phyloP scores from a whole-genome alignment of 495 filamentous ascomycete genomes.

The Penicillium herquei region DNA sequence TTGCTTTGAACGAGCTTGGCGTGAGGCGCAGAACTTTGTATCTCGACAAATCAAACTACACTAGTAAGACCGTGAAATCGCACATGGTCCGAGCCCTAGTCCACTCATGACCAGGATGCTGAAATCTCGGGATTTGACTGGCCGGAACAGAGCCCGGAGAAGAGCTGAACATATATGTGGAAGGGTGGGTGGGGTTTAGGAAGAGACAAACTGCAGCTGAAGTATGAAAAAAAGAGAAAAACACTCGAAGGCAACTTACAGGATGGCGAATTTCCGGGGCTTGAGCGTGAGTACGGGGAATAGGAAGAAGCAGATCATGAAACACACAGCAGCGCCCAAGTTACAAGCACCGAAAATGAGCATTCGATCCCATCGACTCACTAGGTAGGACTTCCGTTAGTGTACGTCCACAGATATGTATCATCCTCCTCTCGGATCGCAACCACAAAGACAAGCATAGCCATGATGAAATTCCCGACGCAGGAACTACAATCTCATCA shows the following conservation, averaged over 20 bases:
- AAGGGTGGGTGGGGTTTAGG: constrained; percentile 1
- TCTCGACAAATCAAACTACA: constrained; percentile 8
- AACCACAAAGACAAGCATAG: constrained; percentile 23
- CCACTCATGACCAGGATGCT: constrained; percentile 22
- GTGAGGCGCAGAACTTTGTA: constrained; percentile 22
- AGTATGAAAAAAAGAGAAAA: constrained; percentile 4
- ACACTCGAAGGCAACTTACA: constrained; percentile 64
- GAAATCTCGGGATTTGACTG: constrained; percentile 16
- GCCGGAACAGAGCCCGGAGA: constrained; percentile 6
- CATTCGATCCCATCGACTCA: constrained; percentile 95
- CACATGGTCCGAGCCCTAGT: constrained; percentile 26
- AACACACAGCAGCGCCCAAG: constrained; percentile 83
- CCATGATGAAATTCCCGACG: constrained; percentile 30
- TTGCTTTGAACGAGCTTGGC: constrained; percentile 22
- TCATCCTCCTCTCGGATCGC: constrained; percentile 17
- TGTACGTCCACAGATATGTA: constrained; percentile 1
- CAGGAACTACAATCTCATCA: constrained; percentile 43
- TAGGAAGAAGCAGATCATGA: constrained; percentile 85
- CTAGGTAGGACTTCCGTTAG: constrained; percentile 49
- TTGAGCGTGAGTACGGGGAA: constrained; percentile 75
- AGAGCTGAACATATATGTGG: constrained; percentile 1
- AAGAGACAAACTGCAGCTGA: constrained; percentile 5
- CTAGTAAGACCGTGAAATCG: constrained; percentile 6
- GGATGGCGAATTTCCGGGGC: constrained; percentile 90
- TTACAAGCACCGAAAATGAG: constrained; percentile 92